Conservation (phyloP, 805 yeast species). For the Zygoascus biomembranicola region DNA sequence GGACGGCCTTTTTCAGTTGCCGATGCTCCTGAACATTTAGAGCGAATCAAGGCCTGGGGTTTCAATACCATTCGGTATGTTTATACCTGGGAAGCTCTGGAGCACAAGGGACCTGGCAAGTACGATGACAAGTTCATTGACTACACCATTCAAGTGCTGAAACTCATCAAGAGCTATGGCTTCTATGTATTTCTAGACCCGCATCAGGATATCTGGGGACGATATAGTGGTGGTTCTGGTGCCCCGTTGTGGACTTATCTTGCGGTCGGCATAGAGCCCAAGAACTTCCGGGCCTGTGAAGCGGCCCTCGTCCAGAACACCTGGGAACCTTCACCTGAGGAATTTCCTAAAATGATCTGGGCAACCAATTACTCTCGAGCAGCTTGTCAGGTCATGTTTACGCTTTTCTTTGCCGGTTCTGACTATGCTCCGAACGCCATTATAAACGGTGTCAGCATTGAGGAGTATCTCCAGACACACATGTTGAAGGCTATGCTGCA, state of each 20-base stretch:
- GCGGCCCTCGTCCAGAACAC: conserved; percentile 73
- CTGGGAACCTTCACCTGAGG: conserved; percentile 40
- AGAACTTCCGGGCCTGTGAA: conserved; percentile 55
- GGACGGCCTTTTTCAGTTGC: conserved; percentile 70
- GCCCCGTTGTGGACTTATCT: conserved; percentile 90
- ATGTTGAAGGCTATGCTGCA: conserved; percentile 46
- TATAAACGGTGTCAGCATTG: conserved; percentile 67
- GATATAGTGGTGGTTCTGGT: conserved; percentile 87
- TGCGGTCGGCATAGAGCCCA: conserved; percentile 82
- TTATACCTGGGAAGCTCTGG: conserved; percentile 89
- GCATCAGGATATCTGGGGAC: conserved; percentile 92
- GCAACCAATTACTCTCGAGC: conserved; percentile 72
- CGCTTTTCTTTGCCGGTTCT: conserved; percentile 74
- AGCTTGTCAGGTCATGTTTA: conserved; percentile 78
- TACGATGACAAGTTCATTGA: conserved; percentile 73
- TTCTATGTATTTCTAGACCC: conserved; percentile 77
- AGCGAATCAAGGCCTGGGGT: conserved; percentile 69
- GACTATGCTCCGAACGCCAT: conserved; percentile 65
- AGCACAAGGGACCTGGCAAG: conserved; percentile 74
- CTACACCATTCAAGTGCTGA: conserved; percentile 56
- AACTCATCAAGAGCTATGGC: conserved; percentile 52
- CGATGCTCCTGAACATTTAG: conserved; percentile 63
- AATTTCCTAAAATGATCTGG: conserved; percentile 86
- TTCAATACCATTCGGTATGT: conserved; percentile 69
- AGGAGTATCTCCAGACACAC: conserved; percentile 61